Evolutionary conservation across 441 rosid genomes (phyloP).

Genomic region (Manihot esculenta): DNA sequence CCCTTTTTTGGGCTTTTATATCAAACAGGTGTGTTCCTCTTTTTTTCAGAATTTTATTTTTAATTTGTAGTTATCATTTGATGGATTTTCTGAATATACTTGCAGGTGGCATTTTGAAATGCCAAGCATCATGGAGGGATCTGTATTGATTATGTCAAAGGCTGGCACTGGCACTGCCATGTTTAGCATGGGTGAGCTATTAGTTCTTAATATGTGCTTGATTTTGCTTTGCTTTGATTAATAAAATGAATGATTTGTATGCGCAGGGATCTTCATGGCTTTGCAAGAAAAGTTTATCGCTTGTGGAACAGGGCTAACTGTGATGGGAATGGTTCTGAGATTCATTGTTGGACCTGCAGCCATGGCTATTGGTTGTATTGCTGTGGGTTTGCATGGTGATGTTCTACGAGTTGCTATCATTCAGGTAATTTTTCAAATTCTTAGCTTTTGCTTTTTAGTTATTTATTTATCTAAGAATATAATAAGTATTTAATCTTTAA

Average conservation of each 20-base stretch:
- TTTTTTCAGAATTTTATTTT: background rate
- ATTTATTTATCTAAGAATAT: too few relatives aligned
- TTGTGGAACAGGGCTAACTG: conserved; percentile 65
- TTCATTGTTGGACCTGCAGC: conserved; percentile 91
- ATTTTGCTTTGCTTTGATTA: too few relatives aligned
- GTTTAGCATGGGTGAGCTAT: conserved; percentile 80
- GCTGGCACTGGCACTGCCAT: conserved; percentile 93
- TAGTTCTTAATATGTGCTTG: too few relatives aligned
- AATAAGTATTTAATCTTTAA: too few relatives aligned
- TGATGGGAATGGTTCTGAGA: conserved; percentile 67
- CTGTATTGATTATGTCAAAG: conserved; percentile 69
- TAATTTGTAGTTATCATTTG: too few relatives aligned
- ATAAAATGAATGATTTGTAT: background rate
- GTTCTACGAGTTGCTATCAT: conserved; percentile 83
- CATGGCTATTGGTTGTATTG: conserved; percentile 74
- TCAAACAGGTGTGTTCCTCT: conserved; percentile 52
- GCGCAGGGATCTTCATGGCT: conserved; percentile 85
- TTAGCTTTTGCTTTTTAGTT: too few relatives aligned
- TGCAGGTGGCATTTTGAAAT: conserved; percentile 71
- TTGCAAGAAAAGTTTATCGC: conserved; percentile 67
- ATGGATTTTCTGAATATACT: too few relatives aligned
- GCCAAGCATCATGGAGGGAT: conserved; percentile 82
- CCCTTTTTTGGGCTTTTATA: conserved; percentile 79
- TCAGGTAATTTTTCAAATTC: conserved; percentile 71
- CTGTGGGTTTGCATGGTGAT: conserved; percentile 75